Base-by-base conservation (phyloP, 176 grass and related monocot species). In the Elaeis guineensis region DNA sequence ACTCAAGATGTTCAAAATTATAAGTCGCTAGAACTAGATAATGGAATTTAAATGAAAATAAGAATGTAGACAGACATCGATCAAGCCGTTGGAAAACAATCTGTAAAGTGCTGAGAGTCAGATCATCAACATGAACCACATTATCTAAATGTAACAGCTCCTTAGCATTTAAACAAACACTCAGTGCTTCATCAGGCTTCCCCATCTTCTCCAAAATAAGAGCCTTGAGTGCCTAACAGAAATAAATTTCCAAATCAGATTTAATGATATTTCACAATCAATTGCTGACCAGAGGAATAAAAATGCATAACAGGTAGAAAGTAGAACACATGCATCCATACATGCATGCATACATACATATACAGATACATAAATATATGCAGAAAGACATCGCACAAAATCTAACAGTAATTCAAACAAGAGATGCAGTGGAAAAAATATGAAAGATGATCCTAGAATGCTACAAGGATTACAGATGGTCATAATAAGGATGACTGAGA, bases 141-240 rank as follows among this genome's bases (percentile, higher is more conserved):
- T 70, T 92, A 59, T 97, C 77, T 15, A 81, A 80, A 80, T 80
- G 69, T 61, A 97, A 69, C 57, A 78, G 70, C 50, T 89, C 81
- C 70, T 91, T 97, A 39, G 93, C 87, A 67, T 88, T 78, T 70
- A 85, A 75, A 68, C 79, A 92, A 49, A 82, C 70, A 65, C 50
- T 65, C 67, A 92, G 63, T 64, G 93, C 84, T 69, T 98, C 87
- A 71, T 98, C 93, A 72, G 76, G 73, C 48, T 98, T 98, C 65
- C 84, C 93, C 87, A 98, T 98, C 69, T 84, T 92, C 72, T 98
- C 87, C 66, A 98, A 82, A 76, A 85, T 84, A 82, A 98, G 83
- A 69, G 84, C 93, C 72, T 98, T 98, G 52, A 98, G 76, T 75
- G 93, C 93, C 87, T 98, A 64, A 6, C 60, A 89, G 16, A 72